Base-by-base conservation (phyloP, 768 basidiomycete species). In the Leccinum longicurvipes region DNA sequence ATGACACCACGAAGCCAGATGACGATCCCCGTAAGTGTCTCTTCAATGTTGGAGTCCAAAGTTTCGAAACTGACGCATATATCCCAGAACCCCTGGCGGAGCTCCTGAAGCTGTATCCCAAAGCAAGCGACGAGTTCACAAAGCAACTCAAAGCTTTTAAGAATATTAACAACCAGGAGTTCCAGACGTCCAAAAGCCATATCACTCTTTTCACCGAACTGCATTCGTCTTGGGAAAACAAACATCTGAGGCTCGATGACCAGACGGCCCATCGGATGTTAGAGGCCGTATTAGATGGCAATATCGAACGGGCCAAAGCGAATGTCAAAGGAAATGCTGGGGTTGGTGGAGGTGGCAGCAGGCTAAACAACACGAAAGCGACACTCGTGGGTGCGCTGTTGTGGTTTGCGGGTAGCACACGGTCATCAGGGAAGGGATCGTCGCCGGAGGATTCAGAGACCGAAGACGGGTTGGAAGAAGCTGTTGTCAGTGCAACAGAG, bases 161-260 rank as follows among this genome's bases (percentile, higher is more conserved):
- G 7, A 27, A 3, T 1, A 69, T 71, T 3, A 2, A 25, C 6
- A 21, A 58, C 19, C 11, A 0, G 2, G 65, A 64, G 0, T 67
- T 62, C 51, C 53, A 14, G 32, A 1, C 0, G 5, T 24, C 42
- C n/a, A 71, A 71, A 50, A 36, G 61, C 0, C 65, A 54, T 9
- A 47, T 71, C 15, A 25, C 39, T 21, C 3, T 60, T 2, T 54
- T 60, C 27, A 58, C 57, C 25, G 55, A 47, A 17, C 19, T 70
- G 1, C 0, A 0, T 5, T 10, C 41, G 0, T 46, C 55, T 7
- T n/a, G 58, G 5, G 24, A 46, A 15, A 15, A 23, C 39, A 25
- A 34, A 5, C 6, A 2, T 4, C 0, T 28, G 1, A 44, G 50
- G 8, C 8, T 60, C 3, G 50, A 56, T 21, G 24, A 53, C 11